Percentiles rank a stretch among this genome's conserved stretches.
phyloP scores from a whole-genome alignment of 441 rosid genomes.

The Brassica hybrid region DNA sequence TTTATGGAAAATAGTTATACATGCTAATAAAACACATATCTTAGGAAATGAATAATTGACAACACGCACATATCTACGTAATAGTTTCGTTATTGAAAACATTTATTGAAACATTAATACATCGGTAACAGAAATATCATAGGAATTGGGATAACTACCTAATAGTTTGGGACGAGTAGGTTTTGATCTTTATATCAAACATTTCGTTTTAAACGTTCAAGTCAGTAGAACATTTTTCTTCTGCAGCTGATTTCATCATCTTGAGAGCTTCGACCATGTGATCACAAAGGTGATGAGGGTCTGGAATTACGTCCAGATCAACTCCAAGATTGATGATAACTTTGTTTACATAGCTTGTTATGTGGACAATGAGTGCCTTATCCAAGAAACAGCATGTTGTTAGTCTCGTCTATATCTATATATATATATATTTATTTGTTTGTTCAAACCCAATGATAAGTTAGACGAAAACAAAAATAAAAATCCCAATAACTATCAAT shows the following conservation, averaged over 20 bases:
- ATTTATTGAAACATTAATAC: not conserved
- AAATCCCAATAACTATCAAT: not conserved
- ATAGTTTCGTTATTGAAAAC: not conserved
- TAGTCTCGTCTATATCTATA: not conserved
- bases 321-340: conserved; percentile 61
- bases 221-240: conserved; percentile 12
- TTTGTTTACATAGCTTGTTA: conserved; percentile 67
- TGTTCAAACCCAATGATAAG: not conserved
- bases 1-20: not conserved
- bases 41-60: not conserved
- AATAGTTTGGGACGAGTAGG: not conserved
- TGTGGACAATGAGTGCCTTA: conserved; percentile 71
- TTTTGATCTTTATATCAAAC: not conserved
- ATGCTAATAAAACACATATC: not conserved
- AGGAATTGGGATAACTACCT: not conserved
- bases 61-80: not conserved
- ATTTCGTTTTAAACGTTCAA: conserved; percentile 12
- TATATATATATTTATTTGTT: not conserved
- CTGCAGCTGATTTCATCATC: conserved; percentile 48
- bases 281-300: conserved; percentile 66
- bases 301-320: conserved; percentile 64
- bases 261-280: conserved; percentile 62
- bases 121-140: not conserved
- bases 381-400: not conserved
- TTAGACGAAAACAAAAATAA: not conserved